Evolutionary conservation across 2,329 filamentous ascomycete genomes (phyloP), one percentile per base, ranked within the genome.

Genomic region (Bipolaris victoriae): DNA sequence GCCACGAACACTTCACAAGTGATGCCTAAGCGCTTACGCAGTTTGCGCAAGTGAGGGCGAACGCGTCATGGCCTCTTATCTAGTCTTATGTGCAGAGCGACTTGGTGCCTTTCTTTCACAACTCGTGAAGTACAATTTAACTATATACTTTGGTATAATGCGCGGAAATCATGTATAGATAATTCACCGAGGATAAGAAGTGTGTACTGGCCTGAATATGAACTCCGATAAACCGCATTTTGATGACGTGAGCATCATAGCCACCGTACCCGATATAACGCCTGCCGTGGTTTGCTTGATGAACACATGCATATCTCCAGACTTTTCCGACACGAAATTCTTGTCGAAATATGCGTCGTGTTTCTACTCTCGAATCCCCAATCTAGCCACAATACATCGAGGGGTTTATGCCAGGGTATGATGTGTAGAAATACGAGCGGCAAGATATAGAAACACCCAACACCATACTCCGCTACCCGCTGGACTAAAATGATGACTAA

Each of bases 11-110:
- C 44, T 31, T 39, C 31, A 43, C 31, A 37, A 15, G 31, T n/a
- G 10, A 49, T 37, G n/a, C 26, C 39, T 26, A 33, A 46, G 45
- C 55, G 55, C 44, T 52, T 54, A 39, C 29, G 24, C 24, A 33
- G 13, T 24, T 43, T n/a, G 26, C 47, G 9, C 43, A 20, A 49
- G 33, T 15, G 5, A 16, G 18, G 2, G 48, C 36, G n/a, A 40
- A 49, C 20, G 18, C 31, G 45, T 24, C 29, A 44, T 36, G 40
- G 7, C 40, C 22, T 33, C 24, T 20, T n/a, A 3, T 22, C 20
- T 20, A 18, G 15, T 15, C n/a, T 9, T 31, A 11, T 40, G 18
- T 29, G 13, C 31, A 31, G n/a, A 9, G 20, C 26, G 5, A 10
- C 48, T 52, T 35, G n/a, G 7, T 20, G 11, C 13, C 43, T 13